Evolutionary conservation across 2,329 filamentous ascomycete genomes (phyloP).

Genomic region (Nigrograna mackinnonii): DNA sequence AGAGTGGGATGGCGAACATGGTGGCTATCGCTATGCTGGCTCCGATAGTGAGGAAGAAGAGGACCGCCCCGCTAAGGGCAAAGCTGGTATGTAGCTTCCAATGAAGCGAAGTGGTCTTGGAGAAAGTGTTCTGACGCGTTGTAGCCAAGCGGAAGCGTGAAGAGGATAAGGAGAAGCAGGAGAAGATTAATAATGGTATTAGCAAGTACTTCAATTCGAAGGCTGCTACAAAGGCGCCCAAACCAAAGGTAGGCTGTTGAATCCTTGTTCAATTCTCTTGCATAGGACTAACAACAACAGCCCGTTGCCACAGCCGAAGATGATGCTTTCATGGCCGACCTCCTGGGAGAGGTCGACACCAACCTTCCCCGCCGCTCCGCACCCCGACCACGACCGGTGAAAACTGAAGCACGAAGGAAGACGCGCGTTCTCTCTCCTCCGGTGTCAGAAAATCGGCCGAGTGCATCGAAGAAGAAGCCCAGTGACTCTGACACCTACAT

Average conservation of each 20-base stretch:
- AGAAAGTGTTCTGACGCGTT: conserved; percentile 20
- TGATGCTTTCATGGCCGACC: conserved; percentile 80
- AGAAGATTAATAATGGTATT: conserved; percentile 89
- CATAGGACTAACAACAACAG: conserved; percentile 45
- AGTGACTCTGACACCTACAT: conserved; percentile 48
- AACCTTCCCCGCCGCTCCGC: conserved; percentile 63
- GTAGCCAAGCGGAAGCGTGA: conserved; percentile 84
- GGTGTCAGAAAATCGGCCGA: conserved; percentile 51
- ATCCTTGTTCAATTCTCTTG: neutral
- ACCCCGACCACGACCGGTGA: conserved; percentile 64
- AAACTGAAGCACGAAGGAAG: conserved; percentile 77
- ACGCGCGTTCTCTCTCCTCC: conserved; percentile 79
- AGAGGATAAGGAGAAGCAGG: conserved; percentile 81
- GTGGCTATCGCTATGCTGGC: conserved; percentile 65
- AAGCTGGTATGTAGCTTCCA: conserved; percentile 52
- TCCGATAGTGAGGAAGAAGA: conserved; percentile 74
- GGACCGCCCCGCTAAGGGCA: conserved; percentile 61
- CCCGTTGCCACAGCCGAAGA: conserved; percentile 82
- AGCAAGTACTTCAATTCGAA: conserved; percentile 92
- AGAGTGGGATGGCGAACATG: conserved; percentile 69
- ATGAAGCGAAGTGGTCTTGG: too few relatives aligned
- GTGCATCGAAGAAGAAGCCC: conserved; percentile 18
- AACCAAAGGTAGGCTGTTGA: conserved; percentile 71
- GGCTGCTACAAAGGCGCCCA: conserved; percentile 64
- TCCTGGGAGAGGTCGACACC: conserved; percentile 85